These are phyloP conservation scores for Camellia lanceoleosa DNA, from an alignment of 148 eudicot species.

Conservation along the genomic window DNA sequence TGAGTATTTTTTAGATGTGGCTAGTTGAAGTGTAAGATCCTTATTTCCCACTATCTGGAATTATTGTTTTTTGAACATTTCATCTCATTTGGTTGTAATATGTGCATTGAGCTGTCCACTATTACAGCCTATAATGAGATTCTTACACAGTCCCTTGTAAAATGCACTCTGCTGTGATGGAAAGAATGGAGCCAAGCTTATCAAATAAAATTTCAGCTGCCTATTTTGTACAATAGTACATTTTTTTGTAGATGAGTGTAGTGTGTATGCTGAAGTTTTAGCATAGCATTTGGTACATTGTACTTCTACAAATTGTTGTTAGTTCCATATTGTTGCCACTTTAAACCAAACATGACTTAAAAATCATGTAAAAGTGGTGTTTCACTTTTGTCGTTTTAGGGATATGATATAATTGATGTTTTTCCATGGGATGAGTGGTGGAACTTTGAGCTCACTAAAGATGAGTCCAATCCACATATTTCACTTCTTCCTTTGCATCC, in stretches of 20 bases:
- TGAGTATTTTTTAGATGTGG: neutral
- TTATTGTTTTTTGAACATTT: neutral
- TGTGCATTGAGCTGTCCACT: neutral
- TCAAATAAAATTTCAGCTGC: neutral
- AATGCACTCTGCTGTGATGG: neutral
- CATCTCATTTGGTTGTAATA: neutral
- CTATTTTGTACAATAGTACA: neutral
- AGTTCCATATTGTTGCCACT: neutral
- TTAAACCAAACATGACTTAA: neutral
- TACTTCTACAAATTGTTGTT: neutral
- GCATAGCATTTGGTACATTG: neutral
- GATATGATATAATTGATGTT: slow-evolving; percentile 78
- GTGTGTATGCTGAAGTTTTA: neutral
- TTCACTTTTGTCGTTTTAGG: slow-evolving; percentile 35
- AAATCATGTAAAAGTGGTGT: neutral
- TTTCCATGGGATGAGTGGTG: slow-evolving; percentile 99
- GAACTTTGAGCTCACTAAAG: slow-evolving; percentile 76
- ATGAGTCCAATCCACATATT: slow-evolving; percentile 40
- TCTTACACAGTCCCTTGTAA: neutral
- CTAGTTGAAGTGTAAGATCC: neutral
- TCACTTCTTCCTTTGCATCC: slow-evolving; percentile 93
- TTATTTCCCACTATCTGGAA: neutral
- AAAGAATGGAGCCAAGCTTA: neutral
- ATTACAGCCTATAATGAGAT: neutral
- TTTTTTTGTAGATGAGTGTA: neutral